Percentiles rank a stretch among this genome's conserved stretches.
These are phyloP conservation scores for Pseudomicrostroma phylloplanum DNA, from an alignment of 1,284 basidiomycete genomes.

Conservation along the genomic window DNA sequence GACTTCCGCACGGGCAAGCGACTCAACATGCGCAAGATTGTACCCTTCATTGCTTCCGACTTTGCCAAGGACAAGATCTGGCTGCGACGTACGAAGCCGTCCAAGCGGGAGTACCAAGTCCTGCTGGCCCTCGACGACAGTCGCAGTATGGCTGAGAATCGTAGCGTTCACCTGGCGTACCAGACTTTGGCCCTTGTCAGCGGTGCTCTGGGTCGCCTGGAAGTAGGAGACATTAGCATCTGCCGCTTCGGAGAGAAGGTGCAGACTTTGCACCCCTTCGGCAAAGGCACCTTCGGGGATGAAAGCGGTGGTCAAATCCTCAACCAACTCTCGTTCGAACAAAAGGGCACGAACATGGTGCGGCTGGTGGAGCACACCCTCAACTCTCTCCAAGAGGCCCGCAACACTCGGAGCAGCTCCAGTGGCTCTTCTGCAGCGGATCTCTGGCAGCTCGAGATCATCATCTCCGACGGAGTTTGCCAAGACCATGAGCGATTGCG, in stretches of 20 bases:
- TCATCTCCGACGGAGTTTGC: slow-evolving; percentile 97
- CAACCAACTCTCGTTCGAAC: slow-evolving; percentile 79
- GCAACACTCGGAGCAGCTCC: slow-evolving; percentile 56
- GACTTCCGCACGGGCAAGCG: slow-evolving; percentile 98
- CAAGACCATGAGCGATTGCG: slow-evolving; percentile 76
- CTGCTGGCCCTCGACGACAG: slow-evolving; percentile 93
- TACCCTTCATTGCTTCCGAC: slow-evolving; percentile 95
- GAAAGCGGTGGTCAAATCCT: slow-evolving; percentile 64
- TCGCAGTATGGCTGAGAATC: slow-evolving; percentile 88
- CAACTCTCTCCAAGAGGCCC: slow-evolving; percentile 60
- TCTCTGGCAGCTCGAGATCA: slow-evolving; percentile 95
- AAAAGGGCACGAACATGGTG: slow-evolving; percentile 83
- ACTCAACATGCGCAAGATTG: slow-evolving; percentile 98
- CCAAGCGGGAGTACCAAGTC: slow-evolving; percentile 91
- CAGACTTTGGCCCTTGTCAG: slow-evolving; percentile 88
- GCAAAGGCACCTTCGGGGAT: slow-evolving; percentile 29
- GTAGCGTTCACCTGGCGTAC: slow-evolving; percentile 87
- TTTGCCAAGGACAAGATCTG: slow-evolving; percentile 99
- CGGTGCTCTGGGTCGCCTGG: slow-evolving; percentile 81
- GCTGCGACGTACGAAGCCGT: slow-evolving; percentile 88
- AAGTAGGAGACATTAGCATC: slow-evolving; percentile 88
- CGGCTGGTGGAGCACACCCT: slow-evolving; percentile 78
- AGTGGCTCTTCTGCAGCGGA: slow-evolving; percentile 58
- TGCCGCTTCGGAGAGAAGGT: slow-evolving; percentile 83
- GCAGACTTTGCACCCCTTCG: slow-evolving; percentile 79